Conservation (phyloP, 2,329 filamentous ascomycete species). For the Dothistroma pini region DNA sequence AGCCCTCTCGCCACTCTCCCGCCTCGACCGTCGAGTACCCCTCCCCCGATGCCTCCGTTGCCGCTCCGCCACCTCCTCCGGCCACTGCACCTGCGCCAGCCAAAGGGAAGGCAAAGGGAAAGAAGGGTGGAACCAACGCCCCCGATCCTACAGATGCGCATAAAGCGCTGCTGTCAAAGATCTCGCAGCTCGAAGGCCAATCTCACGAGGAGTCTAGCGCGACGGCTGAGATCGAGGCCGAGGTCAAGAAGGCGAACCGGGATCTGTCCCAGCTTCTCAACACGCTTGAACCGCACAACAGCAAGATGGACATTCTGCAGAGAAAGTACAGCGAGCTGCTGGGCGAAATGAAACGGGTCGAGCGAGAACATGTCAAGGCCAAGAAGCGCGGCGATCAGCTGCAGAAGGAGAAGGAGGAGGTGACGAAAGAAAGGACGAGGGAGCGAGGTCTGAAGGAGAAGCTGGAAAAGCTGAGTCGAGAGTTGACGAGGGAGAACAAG, state of each 20-base stretch:
- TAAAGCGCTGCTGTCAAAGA: constrained; percentile 86
- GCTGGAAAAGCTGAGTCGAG: constrained; percentile 89
- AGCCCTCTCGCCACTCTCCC: constrained; percentile 28
- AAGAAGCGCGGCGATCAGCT: constrained; percentile 92
- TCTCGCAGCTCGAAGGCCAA: constrained; percentile 92
- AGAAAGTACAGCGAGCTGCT: constrained; percentile 89
- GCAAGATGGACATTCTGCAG: constrained; percentile 85
- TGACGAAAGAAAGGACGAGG: constrained; percentile 83
- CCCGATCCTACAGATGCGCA: constrained; percentile 86
- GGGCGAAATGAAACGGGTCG: constrained; percentile 90
- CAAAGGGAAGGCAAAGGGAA: constrained; percentile 68
- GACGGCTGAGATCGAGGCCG: constrained; percentile 91
- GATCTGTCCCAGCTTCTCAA: constrained; percentile 81
- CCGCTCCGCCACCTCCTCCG: constrained; percentile 37
- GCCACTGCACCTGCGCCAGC: constrained; percentile 48
- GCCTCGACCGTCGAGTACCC: constrained; percentile 32
- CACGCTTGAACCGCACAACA: constrained; percentile 86
- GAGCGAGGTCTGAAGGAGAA: constrained; percentile 91
- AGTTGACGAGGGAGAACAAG: constrained; percentile 95
- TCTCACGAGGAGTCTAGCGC: constrained; percentile 91
- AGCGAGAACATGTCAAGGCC: constrained; percentile 90
- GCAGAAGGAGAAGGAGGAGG: constrained; percentile 94
- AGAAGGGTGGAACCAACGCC: constrained; percentile 53
- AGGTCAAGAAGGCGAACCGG: constrained; percentile 89
- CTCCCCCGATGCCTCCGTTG: constrained; percentile 28